Evolutionary conservation across 2,329 filamentous ascomycete species (phyloP).

Genomic region (Chaetomiaceae sp.): DNA sequence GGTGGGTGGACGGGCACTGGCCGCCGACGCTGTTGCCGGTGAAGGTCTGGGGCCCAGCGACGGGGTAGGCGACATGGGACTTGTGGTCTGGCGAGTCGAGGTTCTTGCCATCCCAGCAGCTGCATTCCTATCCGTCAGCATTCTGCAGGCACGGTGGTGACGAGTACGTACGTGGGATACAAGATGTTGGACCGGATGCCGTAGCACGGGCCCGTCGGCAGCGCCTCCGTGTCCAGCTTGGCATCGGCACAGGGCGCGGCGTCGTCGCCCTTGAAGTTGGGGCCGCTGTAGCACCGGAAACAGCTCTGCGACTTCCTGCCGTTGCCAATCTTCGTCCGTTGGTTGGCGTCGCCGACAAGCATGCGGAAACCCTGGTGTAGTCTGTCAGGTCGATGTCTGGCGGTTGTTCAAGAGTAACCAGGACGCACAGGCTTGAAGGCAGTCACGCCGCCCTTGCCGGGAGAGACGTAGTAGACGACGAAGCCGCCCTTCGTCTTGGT

Average conservation of each 20-base stretch:
- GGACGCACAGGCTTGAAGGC: slow-evolving; percentile 46
- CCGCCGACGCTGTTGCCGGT: slow-evolving; percentile 31
- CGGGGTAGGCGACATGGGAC: slow-evolving; percentile 37
- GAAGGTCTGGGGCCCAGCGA: slow-evolving; percentile 38
- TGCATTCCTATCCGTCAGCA: too few relatives aligned
- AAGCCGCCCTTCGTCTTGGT: slow-evolving; percentile 40
- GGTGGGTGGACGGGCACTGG: slow-evolving; percentile 34
- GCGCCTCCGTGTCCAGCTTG: slow-evolving; percentile 34
- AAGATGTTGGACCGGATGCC: slow-evolving; percentile 43
- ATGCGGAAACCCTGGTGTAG: slow-evolving; percentile 42
- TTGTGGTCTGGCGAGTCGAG: slow-evolving; percentile 32
- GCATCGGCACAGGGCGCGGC: slow-evolving; percentile 35
- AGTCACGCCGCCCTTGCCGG: slow-evolving; percentile 38
- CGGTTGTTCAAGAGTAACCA: slow-evolving; percentile 55
- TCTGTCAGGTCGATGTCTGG: too few relatives aligned
- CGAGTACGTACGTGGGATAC: slow-evolving; percentile 48
- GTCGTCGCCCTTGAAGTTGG: slow-evolving; percentile 40
- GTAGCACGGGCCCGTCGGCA: slow-evolving; percentile 37
- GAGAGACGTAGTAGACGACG: slow-evolving; percentile 43
- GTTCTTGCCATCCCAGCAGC: slow-evolving; percentile 34
- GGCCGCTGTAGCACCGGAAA: slow-evolving; percentile 41
- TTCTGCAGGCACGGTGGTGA: slow-evolving; percentile 35
- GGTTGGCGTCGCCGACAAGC: slow-evolving; percentile 40
- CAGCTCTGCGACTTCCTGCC: slow-evolving; percentile 36
- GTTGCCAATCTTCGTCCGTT: slow-evolving; percentile 27